Percentiles rank a stretch among this genome's conserved stretches.
These are phyloP conservation scores for Saccharomycopsis babjevae DNA, from an alignment of 805 yeast species.

Conservation along the genomic window DNA sequence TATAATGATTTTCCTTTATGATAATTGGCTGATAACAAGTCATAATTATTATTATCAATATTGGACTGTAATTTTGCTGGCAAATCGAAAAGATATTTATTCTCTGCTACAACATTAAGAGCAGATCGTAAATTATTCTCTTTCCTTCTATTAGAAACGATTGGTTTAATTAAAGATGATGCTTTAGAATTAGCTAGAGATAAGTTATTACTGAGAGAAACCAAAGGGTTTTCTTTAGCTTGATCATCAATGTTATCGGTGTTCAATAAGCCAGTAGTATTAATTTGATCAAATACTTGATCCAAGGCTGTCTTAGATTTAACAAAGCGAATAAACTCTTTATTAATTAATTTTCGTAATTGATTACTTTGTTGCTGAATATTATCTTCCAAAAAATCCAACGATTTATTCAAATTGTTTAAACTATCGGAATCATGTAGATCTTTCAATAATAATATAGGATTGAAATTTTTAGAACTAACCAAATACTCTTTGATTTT, in stretches of 20 bases:
- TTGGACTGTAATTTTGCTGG: conserved; percentile 38
- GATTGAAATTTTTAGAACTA: conserved; percentile 49
- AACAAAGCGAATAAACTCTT: conserved; percentile 55
- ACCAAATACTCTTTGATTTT: conserved; percentile 34
- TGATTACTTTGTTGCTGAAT: conserved; percentile 41
- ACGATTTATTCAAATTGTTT: conserved; percentile 37
- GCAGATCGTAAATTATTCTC: conserved; percentile 41
- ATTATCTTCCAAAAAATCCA: conserved; percentile 38
- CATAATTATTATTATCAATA: conserved; percentile 44
- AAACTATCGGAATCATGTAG: conserved; percentile 48
- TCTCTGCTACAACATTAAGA: conserved; percentile 39
- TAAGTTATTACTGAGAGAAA: conserved; percentile 31
- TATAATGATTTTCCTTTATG: conserved; percentile 34
- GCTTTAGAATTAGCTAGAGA: conserved; percentile 43
- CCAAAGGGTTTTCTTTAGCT: conserved; percentile 28
- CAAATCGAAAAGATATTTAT: conserved; percentile 45
- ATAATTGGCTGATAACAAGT: conserved; percentile 47
- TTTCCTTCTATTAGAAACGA: conserved; percentile 39
- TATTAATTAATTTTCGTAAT: conserved; percentile 41
- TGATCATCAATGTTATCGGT: conserved; percentile 14
- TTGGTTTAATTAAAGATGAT: conserved; percentile 47
- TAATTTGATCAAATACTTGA: conserved; percentile 45
- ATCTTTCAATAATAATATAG: conserved; percentile 42
- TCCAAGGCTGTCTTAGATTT: conserved; percentile 56
- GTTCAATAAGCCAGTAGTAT: conserved; percentile 25